Evolutionary conservation across 2,329 filamentous ascomycete species (phyloP), one percentile per base, ranked within the genome.

Genomic region (Dactylellina leptospora): DNA sequence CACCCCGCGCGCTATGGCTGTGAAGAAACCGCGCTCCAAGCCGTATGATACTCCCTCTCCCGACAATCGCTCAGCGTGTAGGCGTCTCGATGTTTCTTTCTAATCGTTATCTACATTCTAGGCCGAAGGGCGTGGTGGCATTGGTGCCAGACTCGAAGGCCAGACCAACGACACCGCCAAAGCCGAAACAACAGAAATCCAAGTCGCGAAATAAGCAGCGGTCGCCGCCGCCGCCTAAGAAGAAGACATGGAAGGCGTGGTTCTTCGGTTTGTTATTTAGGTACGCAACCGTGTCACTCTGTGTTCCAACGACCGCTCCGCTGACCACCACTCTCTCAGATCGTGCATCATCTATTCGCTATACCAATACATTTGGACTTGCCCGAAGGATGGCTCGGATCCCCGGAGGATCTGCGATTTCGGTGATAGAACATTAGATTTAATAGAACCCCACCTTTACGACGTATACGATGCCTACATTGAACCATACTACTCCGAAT

Each of bases 381-480:
- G 76, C 40, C 75, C 76, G 10, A 73, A 74, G 47, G 60, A 74
- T 42, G 40, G 76, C 74, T 40, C 74, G 28, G 74, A 74, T 27
- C 90, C 91, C 0, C 90, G 93, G 0, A 84, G 82, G 74, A 85
- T 97, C 73, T 99, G 95, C 85, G 88, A 88, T 77, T 88, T 90
- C 8, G 97, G 97, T 84, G 84, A 89, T 82, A 81, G 87, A 81
- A 76, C 87, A 82, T 82, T 88, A 84, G 80, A 84, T 18, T 78
- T 81, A 64, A 82, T 93, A 70, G 81, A 86, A 23, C 95, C 95
- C 2, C 89, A 93, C 79, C 78, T 96, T 28, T 84, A 88, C 76
- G 93, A 93, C 1, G 96, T 96, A 81, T 97, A 97, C 80, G 83
- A 93, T 75, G 80, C 86, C 66, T 96, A 97, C 78, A 89, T 91